A percentile compares a stretch with the other conserved stretches of the same genome.
phyloP scores from a whole-genome alignment of 371 early-diverging fungal genomes.

The Syncephalastrum contaminatum region DNA sequence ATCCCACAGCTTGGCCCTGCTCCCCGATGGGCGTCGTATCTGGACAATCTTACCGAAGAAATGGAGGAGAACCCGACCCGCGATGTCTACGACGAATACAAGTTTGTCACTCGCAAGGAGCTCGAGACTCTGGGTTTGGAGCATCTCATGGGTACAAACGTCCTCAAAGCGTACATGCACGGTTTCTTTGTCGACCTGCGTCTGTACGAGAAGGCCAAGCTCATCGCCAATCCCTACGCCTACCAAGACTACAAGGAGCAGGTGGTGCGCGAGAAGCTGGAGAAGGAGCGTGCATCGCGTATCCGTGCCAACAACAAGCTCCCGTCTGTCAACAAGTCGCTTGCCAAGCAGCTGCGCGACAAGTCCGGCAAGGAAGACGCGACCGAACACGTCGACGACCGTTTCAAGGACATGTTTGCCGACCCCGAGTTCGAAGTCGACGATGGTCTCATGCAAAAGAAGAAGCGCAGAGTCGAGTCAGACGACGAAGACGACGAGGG shows the following conservation, averaged over 20 bases:
- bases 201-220: conserved; percentile 93
- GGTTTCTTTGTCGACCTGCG: conserved; percentile 97
- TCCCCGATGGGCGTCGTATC: conserved; percentile 94
- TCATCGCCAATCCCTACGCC: conserved; percentile 97
- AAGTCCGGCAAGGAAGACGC: conserved; percentile 41
- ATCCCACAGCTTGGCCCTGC: conserved; percentile 94
- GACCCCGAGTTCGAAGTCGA: conserved; percentile 95
- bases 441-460: conserved; percentile 46
- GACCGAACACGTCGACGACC: conserved; percentile 64
- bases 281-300: conserved; percentile 85
- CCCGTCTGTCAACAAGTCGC: conserved; percentile 86
- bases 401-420: conserved; percentile 88
- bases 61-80: conserved; percentile 91
- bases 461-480: conserved; percentile 32
- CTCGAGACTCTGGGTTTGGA: conserved; percentile 85
- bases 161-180: conserved; percentile 97
- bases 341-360: conserved; percentile 78
- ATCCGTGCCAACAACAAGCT: conserved; percentile 86
- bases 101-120: conserved; percentile 94
- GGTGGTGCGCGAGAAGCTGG: conserved; percentile 78
- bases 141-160: conserved; percentile 91
- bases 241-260: conserved; percentile 87
- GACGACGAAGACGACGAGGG: conserved; percentile 48
- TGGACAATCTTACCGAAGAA: conserved; percentile 98
- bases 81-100: conserved; percentile 95